Evolutionary conservation across 2,329 filamentous ascomycete species (phyloP).

Genomic region (Exophiala bonariae): DNA sequence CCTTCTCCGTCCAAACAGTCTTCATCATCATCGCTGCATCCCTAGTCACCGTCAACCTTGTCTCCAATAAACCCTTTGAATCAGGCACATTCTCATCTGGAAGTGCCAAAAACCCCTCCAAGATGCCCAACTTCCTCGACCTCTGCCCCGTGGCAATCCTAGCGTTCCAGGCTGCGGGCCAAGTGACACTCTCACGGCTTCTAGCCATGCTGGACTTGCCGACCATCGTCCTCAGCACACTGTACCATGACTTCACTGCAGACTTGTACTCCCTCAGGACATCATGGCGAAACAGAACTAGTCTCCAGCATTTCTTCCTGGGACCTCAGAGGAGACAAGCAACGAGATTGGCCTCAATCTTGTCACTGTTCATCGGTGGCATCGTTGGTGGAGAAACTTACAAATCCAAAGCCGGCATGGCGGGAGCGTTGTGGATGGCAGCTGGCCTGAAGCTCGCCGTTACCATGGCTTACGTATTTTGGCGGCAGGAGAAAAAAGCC

Average conservation of each 20-base stretch:
- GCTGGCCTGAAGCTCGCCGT: constrained; percentile 41
- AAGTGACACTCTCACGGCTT: constrained; percentile 43
- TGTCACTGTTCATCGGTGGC: constrained; percentile 40
- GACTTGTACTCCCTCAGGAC: constrained; percentile 37
- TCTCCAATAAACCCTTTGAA: constrained; percentile 31
- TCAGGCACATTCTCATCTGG: constrained; percentile 27
- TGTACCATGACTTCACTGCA: constrained; percentile 47
- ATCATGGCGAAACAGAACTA: constrained; percentile 38
- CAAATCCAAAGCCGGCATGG: constrained; percentile 41
- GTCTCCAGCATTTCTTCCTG: constrained; percentile 35
- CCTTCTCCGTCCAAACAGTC: constrained; percentile 40
- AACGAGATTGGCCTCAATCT: constrained; percentile 37
- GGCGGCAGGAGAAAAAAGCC: constrained; percentile 30
- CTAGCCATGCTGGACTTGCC: constrained; percentile 46
- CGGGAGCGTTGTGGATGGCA: constrained; percentile 44
- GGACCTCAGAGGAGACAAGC: constrained; percentile 20
- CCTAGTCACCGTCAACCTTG: constrained; percentile 35
- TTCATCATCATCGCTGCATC: constrained; percentile 36
- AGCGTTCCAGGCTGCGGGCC: constrained; percentile 42
- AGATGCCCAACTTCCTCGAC: constrained; percentile 25
- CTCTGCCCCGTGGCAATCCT: constrained; percentile 41
- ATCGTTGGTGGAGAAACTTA: constrained; percentile 45
- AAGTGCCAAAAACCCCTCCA: constrained; percentile 7
- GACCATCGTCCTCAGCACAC: constrained; percentile 47
- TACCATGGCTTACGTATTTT: constrained; percentile 39